Evolutionary conservation across 306 rosid genomes (phyloP).

Genomic region (Pueraria montana): DNA sequence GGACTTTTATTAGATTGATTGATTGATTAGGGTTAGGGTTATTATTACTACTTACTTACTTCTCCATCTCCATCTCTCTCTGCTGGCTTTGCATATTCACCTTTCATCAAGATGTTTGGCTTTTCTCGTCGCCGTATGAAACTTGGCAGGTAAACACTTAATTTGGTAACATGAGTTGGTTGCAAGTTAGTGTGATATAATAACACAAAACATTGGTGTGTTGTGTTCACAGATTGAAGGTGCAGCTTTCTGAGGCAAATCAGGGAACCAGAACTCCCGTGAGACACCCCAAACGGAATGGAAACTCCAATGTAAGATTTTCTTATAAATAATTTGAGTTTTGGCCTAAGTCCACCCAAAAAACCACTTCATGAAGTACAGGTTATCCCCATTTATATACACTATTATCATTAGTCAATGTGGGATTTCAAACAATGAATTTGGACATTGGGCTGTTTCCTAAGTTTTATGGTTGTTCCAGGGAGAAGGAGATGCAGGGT

Average conservation of each 20-base stretch:
- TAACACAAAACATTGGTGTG: background rate
- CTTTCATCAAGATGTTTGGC: slow-evolving; percentile 64
- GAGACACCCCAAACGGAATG: slow-evolving; percentile 66
- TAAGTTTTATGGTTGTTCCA: slow-evolving; percentile 48
- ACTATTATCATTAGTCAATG: background rate
- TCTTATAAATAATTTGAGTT: background rate
- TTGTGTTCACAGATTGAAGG: slow-evolving; percentile 78
- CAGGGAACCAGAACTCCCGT: slow-evolving; percentile 85
- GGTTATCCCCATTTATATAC: background rate
- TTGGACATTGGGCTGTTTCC: too few relatives aligned
- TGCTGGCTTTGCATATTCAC: slow-evolving; percentile 4
- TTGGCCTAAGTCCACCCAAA: background rate
- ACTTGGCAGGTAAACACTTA: slow-evolving; percentile 68
- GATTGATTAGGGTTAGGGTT: too few relatives aligned
- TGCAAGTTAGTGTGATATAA: too few relatives aligned
- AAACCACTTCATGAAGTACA: too few relatives aligned
- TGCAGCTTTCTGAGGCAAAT: slow-evolving; percentile 74
- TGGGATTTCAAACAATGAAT: background rate
- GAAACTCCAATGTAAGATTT: slow-evolving; percentile 65
- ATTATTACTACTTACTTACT: background rate
- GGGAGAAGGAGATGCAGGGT: slow-evolving; percentile 68
- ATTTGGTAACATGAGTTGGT: too few relatives aligned
- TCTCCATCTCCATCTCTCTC: background rate
- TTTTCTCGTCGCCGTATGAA: slow-evolving; percentile 91
- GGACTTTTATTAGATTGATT: background rate